These are phyloP conservation scores for Alternaria arbusti DNA, from an alignment of 2,329 filamentous ascomycete genomes.

Conservation along the genomic window DNA sequence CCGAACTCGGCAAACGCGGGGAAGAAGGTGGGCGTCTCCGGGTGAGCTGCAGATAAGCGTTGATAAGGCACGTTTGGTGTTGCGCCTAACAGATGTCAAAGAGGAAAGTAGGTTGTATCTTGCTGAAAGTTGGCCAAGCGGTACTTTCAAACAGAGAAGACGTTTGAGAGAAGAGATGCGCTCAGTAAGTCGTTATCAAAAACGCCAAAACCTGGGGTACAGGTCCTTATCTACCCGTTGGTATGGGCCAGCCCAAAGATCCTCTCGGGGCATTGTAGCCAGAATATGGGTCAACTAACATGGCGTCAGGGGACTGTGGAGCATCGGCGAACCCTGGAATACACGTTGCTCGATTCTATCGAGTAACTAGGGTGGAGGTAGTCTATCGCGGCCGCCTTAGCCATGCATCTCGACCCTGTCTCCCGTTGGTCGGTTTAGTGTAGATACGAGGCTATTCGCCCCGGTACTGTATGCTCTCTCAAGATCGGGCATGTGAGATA, in stretches of 20 bases:
- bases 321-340: constrained; percentile 18
- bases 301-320: constrained; percentile 28
- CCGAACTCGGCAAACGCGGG: constrained; percentile 32
- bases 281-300: constrained; percentile 20
- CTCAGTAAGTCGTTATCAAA: constrained; percentile 11
- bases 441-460: constrained; percentile 8
- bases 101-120: constrained; percentile 5
- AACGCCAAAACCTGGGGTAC: constrained; percentile 45
- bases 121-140: not conserved
- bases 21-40: constrained; percentile 20
- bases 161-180: constrained; percentile 5
- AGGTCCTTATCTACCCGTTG: constrained; percentile 41
- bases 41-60: constrained; percentile 41
- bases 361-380: constrained; percentile 22
- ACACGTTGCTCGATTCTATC: constrained; percentile 46
- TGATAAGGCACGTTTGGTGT: constrained; percentile 38
- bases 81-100: constrained; percentile 14
- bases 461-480: not conserved
- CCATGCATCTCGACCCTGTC: constrained; percentile 21
- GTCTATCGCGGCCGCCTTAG: constrained; percentile 35
- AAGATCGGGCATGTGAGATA: not conserved
- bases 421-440: constrained; percentile 20
- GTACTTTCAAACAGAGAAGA: not conserved
- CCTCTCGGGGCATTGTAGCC: constrained; percentile 8
- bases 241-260: constrained; percentile 21